phyloP scores from a whole-genome alignment of 805 yeast species.

The Ogataea pilisensis region DNA sequence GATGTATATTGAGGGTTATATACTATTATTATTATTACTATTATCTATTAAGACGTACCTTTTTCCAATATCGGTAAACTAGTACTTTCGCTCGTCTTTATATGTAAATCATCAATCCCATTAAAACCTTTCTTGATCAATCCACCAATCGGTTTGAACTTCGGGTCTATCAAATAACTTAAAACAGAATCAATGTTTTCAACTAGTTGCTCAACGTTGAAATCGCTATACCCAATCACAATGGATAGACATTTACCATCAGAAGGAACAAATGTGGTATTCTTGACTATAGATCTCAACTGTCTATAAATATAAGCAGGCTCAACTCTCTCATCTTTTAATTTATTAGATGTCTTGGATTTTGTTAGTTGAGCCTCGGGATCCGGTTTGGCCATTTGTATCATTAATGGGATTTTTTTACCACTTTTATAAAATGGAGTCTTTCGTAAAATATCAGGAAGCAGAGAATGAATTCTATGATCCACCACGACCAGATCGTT shows the following conservation, averaged over 20 bases:
- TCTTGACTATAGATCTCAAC: conserved; percentile 56
- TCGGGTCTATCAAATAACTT: conserved; percentile 41
- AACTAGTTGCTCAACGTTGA: conserved; percentile 39
- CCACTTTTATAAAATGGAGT: conserved; percentile 56
- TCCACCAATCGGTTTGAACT: conserved; percentile 57
- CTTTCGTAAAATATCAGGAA: conserved; percentile 56
- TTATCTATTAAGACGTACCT: not conserved
- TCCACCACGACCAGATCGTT: conserved; percentile 69
- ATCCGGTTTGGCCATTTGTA: conserved; percentile 52
- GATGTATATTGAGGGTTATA: too few relatives aligned
- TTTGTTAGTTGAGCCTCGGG: conserved; percentile 29
- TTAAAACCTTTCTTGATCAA: conserved; percentile 39
- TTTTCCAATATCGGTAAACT: conserved; percentile 50
- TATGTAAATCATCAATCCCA: conserved; percentile 47
- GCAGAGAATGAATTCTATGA: conserved; percentile 56
- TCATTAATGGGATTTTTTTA: conserved; percentile 63
- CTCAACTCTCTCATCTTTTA: conserved; percentile 59
- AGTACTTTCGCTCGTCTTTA: conserved; percentile 64
- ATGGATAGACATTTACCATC: conserved; percentile 57
- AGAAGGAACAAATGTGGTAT: conserved; percentile 59
- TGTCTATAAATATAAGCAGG: conserved; percentile 61
- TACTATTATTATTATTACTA: too few relatives aligned
- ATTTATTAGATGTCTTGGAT: conserved; percentile 36
- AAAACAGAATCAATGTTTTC: conserved; percentile 51
- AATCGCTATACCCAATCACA: conserved; percentile 53